Evolutionary conservation across 2,329 filamentous ascomycete species (phyloP).

Genomic region (Westerdykella aurantiaca): DNA sequence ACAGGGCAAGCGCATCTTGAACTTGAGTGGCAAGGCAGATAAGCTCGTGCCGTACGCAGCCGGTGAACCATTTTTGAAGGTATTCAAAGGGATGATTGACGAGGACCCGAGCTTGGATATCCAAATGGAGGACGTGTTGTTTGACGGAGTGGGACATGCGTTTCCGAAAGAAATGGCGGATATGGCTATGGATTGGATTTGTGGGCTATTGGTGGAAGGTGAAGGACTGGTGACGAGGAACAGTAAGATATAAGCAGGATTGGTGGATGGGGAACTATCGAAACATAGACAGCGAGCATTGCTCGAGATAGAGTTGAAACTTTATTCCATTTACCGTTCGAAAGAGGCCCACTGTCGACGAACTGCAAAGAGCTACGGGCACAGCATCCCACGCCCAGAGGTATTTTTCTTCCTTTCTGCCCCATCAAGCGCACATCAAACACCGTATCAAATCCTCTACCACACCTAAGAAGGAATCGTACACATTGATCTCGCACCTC

Average conservation of each 20-base stretch:
- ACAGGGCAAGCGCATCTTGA: slow-evolving; percentile 31
- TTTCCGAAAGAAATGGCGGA: slow-evolving; percentile 62
- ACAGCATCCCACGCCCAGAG: too few species aligned
- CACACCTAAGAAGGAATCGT: too few species aligned
- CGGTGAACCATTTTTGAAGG: slow-evolving; percentile 55
- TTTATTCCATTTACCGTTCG: too few species aligned
- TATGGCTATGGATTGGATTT: slow-evolving; percentile 61
- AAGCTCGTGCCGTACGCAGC: slow-evolving; percentile 65
- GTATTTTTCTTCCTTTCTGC: too few species aligned
- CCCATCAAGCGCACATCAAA: too few species aligned
- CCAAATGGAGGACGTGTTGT: slow-evolving; percentile 60
- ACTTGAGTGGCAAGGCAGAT: slow-evolving; percentile 58
- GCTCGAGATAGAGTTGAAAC: too few species aligned
- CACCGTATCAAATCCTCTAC: too few species aligned
- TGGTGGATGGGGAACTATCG: too few species aligned
- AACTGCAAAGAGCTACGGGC: too few species aligned
- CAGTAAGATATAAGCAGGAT: background rate
- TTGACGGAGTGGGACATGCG: slow-evolving; percentile 63
- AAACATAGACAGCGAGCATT: too few species aligned
- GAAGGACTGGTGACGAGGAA: slow-evolving; percentile 1
- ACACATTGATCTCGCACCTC: too few species aligned
- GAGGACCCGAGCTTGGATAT: slow-evolving; percentile 47
- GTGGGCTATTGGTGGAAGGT: slow-evolving; percentile 29
- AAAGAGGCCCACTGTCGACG: too few species aligned
- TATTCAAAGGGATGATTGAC: slow-evolving; percentile 55